These are phyloP conservation scores for Leccinum imitatum DNA, from an alignment of 768 basidiomycete genomes.

Conservation along the genomic window DNA sequence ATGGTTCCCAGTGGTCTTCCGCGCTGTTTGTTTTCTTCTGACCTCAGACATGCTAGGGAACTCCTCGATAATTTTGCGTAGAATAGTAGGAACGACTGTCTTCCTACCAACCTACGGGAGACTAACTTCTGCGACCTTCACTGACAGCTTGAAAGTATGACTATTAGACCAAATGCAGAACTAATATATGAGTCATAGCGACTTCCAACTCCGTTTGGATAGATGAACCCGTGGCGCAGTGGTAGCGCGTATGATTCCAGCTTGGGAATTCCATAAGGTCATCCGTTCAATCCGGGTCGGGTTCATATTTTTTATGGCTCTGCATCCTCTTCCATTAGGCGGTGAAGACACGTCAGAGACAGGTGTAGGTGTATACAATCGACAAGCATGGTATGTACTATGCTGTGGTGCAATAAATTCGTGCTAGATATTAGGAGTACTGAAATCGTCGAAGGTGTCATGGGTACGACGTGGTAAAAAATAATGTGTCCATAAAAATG, in stretches of 20 bases:
- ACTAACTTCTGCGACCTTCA: too few species aligned
- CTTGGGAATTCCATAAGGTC: conserved; percentile 40
- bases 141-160: too few species aligned
- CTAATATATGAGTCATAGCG: neutral
- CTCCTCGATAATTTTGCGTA: neutral
- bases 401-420: conserved; percentile 17
- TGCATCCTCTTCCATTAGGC: neutral
- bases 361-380: conserved; percentile 9
- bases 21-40: conserved; percentile 21
- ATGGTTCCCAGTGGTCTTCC: conserved; percentile 21
- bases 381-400: conserved; percentile 11
- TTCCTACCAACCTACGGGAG: too few species aligned
- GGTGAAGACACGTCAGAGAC: neutral
- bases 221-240: conserved; percentile 38
- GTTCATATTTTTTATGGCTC: conserved; percentile 25
- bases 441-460: conserved; percentile 19
- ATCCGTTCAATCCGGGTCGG: conserved; percentile 48
- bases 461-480: conserved; percentile 12
- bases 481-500: conserved; percentile 11
- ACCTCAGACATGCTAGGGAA: conserved; percentile 3
- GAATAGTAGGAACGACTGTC: too few species aligned
- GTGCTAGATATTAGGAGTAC: conserved; percentile 14
- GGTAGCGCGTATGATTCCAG: conserved; percentile 43
- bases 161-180: neutral
- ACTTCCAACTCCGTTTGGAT: neutral